Base-by-base conservation (phyloP, 2,329 filamentous ascomycete species). In the Aspergillus novofumigatus region DNA sequence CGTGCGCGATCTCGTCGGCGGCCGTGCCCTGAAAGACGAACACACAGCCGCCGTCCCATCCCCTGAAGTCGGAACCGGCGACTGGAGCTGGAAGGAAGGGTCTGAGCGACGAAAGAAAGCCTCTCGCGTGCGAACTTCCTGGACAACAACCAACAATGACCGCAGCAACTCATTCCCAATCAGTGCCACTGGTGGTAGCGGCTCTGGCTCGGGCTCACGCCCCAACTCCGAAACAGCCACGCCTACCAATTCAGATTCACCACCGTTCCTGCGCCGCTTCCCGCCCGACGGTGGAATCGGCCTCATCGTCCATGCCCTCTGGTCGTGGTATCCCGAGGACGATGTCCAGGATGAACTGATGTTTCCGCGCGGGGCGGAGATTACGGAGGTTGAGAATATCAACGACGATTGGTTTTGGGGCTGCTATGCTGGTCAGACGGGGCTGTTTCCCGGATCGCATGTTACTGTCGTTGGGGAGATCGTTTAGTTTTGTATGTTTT, bases 331-430 rank as follows among this genome's bases (percentile, higher is more conserved):
- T 68, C 91, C 91, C 0, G 82, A 83, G 2, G 70, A 74, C 6
- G 69, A 67, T 1, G 69, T 72, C 10, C 61, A 67, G 14, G 90
- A 96, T 69, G 93, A 97, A 75, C 75, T 97, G 44, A 74, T 87
- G 60, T 97, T 97, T 65, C 93, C 93, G 0, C 86, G 86, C 52
- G 87, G 89, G 9, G 92, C 92, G 0, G 90, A 94, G 72, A 83
- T 97, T 14, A 81, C 82, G 6, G 93, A 97, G 76, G 85, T 89
- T 41, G 88, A 93, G 70, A 89, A 94, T 72, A 85, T 95, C 50
- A 96, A 96, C 71, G 90, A 88, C 20, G 92, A 96, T 71, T 97
- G 92, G 92, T 92, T 83, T 67, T 89, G 88, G 76, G 93, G 93
- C 0, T 86, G 86, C 28, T 97, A 96, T 78, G 92, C 91, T 76